These are phyloP conservation scores for Conticribra weissflogii DNA, from an alignment of 108 stramenopile species.

Conservation along the genomic window DNA sequence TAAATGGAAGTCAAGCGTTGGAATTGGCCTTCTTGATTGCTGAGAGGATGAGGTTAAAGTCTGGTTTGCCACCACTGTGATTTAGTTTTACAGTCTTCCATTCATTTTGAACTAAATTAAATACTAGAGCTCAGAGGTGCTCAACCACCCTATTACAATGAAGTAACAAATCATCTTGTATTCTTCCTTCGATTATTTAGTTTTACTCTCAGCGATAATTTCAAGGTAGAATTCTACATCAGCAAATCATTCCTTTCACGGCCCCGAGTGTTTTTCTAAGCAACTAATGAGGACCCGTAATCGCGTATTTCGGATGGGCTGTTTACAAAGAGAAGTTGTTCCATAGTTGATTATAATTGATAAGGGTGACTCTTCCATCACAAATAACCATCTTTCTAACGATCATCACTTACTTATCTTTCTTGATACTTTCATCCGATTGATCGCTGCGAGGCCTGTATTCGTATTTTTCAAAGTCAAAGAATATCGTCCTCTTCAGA, in stretches of 20 bases:
- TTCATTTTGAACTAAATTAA: background rate
- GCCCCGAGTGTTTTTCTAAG: too few species aligned
- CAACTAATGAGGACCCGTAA: too few species aligned
- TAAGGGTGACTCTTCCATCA: background rate
- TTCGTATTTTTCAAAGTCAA: slow-evolving; percentile 70
- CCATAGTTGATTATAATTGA: background rate
- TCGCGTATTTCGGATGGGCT: too few species aligned
- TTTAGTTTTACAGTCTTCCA: background rate
- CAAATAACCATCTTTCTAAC: background rate
- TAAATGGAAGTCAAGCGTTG: slow-evolving; percentile 98
- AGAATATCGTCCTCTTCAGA: slow-evolving; percentile 58
- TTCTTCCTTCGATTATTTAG: too few species aligned
- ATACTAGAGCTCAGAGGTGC: too few species aligned
- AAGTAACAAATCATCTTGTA: too few species aligned
- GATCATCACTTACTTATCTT: slow-evolving; percentile 15
- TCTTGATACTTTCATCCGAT: background rate
- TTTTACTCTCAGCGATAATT: too few species aligned
- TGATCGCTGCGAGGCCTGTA: slow-evolving; percentile 40
- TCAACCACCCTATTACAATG: too few species aligned
- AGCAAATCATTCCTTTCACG: too few species aligned
- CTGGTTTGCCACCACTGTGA: slow-evolving; percentile 78
- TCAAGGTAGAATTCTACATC: too few species aligned
- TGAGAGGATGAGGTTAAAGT: slow-evolving; percentile 89
- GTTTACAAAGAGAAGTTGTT: background rate
- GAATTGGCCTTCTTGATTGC: slow-evolving; percentile 98